These are phyloP conservation scores for Ophiosphaerella korrae DNA, from an alignment of 2,329 filamentous ascomycete genomes.

Conservation along the genomic window DNA sequence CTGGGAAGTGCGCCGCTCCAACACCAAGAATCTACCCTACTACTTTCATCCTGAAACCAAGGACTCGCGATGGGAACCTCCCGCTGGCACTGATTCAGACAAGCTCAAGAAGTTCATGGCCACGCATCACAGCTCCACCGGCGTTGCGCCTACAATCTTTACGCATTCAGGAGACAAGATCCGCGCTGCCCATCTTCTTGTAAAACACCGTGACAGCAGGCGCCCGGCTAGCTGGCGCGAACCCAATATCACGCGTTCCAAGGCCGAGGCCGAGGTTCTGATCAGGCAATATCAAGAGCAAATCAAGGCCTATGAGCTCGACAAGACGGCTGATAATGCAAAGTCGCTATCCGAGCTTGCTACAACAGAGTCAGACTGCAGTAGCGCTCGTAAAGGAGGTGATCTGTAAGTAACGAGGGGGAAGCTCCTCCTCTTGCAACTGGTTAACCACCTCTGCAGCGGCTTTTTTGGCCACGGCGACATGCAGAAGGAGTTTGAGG, in stretches of 20 bases:
- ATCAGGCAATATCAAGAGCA: conserved; percentile 75
- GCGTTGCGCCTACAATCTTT: conserved; percentile 48
- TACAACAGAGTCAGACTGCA: conserved; percentile 89
- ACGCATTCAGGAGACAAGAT: conserved; percentile 72
- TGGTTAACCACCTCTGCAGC: conserved; percentile 44
- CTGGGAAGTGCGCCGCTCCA: conserved; percentile 97
- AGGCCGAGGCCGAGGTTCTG: conserved; percentile 82
- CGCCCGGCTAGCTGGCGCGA: conserved; percentile 93
- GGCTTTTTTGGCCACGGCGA: conserved; percentile 93
- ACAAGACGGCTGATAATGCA: conserved; percentile 37
- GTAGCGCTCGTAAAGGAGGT: conserved; percentile 89
- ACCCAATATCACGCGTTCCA: conserved; percentile 82
- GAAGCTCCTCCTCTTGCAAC: not conserved
- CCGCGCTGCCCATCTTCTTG: conserved; percentile 85
- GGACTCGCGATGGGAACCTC: conserved; percentile 94
- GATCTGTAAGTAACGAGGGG: conserved; percentile 68
- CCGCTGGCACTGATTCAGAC: conserved; percentile 83
- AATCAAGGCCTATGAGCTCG: conserved; percentile 70
- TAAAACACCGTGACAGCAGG: conserved; percentile 90
- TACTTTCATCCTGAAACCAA: conserved; percentile 92
- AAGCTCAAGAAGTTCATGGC: conserved; percentile 96
- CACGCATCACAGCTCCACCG: conserved; percentile 72
- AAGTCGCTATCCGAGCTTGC: conserved; percentile 77
- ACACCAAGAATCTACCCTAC: conserved; percentile 98
- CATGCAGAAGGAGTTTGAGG: conserved; percentile 99